Evolutionary conservation across 2,329 filamentous ascomycete genomes (phyloP), one percentile per base, ranked within the genome.

Genomic region (Lachnellula willkommii): DNA sequence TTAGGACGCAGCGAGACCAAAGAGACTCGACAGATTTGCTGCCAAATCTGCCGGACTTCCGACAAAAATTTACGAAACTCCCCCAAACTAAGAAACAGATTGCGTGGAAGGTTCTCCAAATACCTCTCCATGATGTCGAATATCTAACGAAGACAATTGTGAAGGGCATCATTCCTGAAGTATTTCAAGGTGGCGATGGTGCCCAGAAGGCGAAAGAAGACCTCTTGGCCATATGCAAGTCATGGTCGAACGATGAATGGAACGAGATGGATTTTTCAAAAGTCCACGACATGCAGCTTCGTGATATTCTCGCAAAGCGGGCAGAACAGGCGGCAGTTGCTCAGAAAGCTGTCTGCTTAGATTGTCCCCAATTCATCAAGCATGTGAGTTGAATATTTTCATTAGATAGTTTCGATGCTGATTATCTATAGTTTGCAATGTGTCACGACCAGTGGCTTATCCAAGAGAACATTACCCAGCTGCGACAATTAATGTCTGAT

Each of bases 401-500:
- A 11, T 32, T 9, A 12, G n/a, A 43, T 8, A 28, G 15, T 20
- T 42, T 42, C 15, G 15, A 40, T 58, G 24, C 48, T 60, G 51
- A 59, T 61, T 36, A 37, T 53, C 54, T 57, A 4, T 52, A 93
- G 88, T 96, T 94, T 69, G 88, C 91, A 60, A 95, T 96, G 89
- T 89, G 92, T 67, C 91, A 99, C 68, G 90, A 96, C 68, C 89
- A 96, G 73, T 97, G 93, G 91, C 80, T 95, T 47, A 90, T 99
- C 71, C 90, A 94, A 70, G 91, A 96, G 70, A 92, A 95, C 65
- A 96, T 99, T 65, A 83, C 85, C 14, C 85, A 92, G 59, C 79
- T 99, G 57, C 90, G 92, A 59, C 87, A 90, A 68, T 79, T 93
- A 28, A 90, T 97, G 74, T 96, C 94, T 1, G 91, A 97, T 70